phyloP scores from a whole-genome alignment of 805 yeast species.

The Pichia phayaonensis region DNA sequence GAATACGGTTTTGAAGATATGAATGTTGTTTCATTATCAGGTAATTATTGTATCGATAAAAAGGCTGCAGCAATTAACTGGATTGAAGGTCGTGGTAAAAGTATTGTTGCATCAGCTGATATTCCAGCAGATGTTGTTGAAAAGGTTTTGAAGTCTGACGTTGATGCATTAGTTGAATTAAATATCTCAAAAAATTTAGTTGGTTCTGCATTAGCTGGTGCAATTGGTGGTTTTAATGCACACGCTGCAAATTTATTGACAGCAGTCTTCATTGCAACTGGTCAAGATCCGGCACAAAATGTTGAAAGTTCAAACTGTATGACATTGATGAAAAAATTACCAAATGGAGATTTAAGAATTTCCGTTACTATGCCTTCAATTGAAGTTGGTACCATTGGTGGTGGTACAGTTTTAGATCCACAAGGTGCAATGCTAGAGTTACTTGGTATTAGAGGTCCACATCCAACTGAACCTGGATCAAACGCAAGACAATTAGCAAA shows the following conservation, averaged over 20 bases:
- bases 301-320: conserved; percentile 97
- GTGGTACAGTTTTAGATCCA: conserved; percentile 96
- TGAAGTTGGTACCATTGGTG: conserved; percentile 99
- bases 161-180: conserved; percentile 83
- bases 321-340: conserved; percentile 78
- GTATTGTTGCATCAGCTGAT: conserved; percentile 92
- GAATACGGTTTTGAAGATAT: conserved; percentile 92
- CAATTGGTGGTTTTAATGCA: conserved; percentile 96
- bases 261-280: conserved; percentile 89
- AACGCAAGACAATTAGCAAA: conserved; percentile 91
- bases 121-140: conserved; percentile 76
- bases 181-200: conserved; percentile 84
- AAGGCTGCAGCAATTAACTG: conserved; percentile 98
- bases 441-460: conserved; percentile 93
- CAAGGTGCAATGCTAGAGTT: conserved; percentile 94
- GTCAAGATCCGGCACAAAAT: conserved; percentile 99
- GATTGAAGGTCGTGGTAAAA: conserved; percentile 99
- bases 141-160: conserved; percentile 84
- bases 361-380: conserved; percentile 99
- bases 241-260: conserved; percentile 97
- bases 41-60: conserved; percentile 96
- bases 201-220: conserved; percentile 98
- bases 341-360: conserved; percentile 72
- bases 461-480: conserved; percentile 86
- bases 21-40: conserved; percentile 88